Base-by-base conservation (phyloP, 129 eudicot species). In the Helianthus tuberosus region DNA sequence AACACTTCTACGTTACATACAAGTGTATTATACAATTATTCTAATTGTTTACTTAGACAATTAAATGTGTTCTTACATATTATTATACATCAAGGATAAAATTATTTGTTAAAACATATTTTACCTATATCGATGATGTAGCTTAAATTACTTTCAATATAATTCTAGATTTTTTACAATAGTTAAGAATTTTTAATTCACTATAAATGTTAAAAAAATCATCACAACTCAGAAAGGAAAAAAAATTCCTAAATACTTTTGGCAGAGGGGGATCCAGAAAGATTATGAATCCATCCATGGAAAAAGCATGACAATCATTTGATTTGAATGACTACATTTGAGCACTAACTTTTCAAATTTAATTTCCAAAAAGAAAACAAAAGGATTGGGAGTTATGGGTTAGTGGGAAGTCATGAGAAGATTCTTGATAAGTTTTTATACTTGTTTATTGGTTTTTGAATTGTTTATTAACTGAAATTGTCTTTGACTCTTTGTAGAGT, bases 261-360 rank as follows among this genome's bases (percentile, higher is more conserved):
- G 60, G 80, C 66, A 55, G 6, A 12, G 43, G 54, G 48, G 74
- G 79, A 59, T 75, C 83, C 72, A 63, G 48, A 48, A 61, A 78
- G 83, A 86, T 78, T 77, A 72, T 35, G 74, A 50, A 77, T 69
- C 53, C 79, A 29, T 29, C 85, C 85, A 65, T 83, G 27, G 23
- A 73, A 78, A 81, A 80, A 86, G 82, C 69, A 74, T 86, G 86
- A 69, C 88, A 86, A 86, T 83, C 78, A 86, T 83, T 80, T 78
- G 85, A 66, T 63, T 58, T 76, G 66, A 71, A 77, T 82, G 79
- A 75, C 79, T 68, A 38, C 72, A 64, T 47, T 72, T 47, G 64
- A 50, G 67, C 83, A 79, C 74, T 71, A 70, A 15, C 72, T 38
- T 71, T 82, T 41, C 8, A 78, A 48, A 58, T 75, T 75, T 65